Base-by-base conservation (phyloP, 257 asterid genomes). In the Avicennia marina region DNA sequence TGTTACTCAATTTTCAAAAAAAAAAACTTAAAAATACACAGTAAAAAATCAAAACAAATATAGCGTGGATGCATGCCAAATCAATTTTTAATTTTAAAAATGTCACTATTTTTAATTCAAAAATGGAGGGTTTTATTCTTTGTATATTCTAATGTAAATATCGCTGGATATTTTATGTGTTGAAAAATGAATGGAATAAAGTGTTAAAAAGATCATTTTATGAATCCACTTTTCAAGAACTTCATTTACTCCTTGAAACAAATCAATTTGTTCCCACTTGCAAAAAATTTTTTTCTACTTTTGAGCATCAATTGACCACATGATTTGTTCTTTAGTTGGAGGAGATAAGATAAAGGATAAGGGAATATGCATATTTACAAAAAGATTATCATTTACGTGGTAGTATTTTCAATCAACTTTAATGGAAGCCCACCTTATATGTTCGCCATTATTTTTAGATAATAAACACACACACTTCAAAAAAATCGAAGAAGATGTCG, bases 271-370 rank as follows among this genome's bases (percentile, higher is more conserved):
- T 33, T 11, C 42, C 41, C 65, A 53, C 44, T 27, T 53, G 25
- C 38, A 42, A 38, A 39, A 31, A 9, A n/a, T n/a, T 18, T 17
- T 20, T 63, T 38, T 40, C 29, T 8, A 42, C 16, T 43, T 31
- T 22, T 31, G 15, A 20, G 48, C 31, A 22, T 47, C 16, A 45
- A 24, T 13, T 46, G 25, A 24, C 17, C 19, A 45, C 46, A 46
- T 18, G 8, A 34, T 36, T 46, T 56, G 52, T 47, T 53, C 40
- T 6, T 38, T 33, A 24, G 13, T 31, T 16, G 22, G 36, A 55
- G 48, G 62, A 26, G 69, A 51, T 54, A 31, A 39, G 31, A 61
- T 34, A 46, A 24, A 46, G 68, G 48, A 33, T 54, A 48, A 53
- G 53, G 39, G 54, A 54, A 46, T 34, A 34, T 53, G 10, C 53